Evolutionary conservation across 2,329 filamentous ascomycete species (phyloP), one percentile per base, ranked within the genome.

Genomic region (Penicillium sclerotigenum): DNA sequence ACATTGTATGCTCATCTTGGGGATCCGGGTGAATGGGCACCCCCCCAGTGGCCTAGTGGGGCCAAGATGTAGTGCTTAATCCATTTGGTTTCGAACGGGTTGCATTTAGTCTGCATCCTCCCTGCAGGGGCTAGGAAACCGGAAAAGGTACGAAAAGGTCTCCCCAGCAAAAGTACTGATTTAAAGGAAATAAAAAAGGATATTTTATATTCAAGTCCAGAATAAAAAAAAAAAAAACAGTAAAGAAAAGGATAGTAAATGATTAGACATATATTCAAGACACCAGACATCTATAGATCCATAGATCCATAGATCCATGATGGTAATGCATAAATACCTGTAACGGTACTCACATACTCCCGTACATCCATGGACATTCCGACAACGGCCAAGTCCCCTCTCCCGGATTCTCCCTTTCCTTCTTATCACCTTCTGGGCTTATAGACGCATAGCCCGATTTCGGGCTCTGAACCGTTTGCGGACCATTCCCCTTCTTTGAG

Each of bases 51-150:
- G n/a, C 24, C 28, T 6, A 26, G 68, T 71, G 68, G 68, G 65
- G 63, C 59, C 48, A 62, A 59, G 61, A 65, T 69, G 49, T 59
- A 62, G 61, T 70, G 68, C 67, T 68, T 70, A 68, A 65, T 62
- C 62, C 57, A 56, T 50, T 60, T 29, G 52, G 54, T 59, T 49
- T 57, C 56, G 46, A 56, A 31, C 41, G 34, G 13, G 18, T 26
- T n/a, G 47, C 36, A 26, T 51, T 31, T 41, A 33, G 41, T 52
- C 33, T 36, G 48, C 22, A 16, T 43, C 22, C 22, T 38, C 36
- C 7, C 28, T 52, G 50, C 31, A 51, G 29, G 38, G 16, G 8
- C 13, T 16, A 16, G 20, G 22, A 26, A 42, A 42, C 24, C 16
- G 8, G 24, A 20, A 42, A 42, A 22, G 16, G 24, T 37, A 36